Evolutionary conservation across 2,329 filamentous ascomycete species (phyloP).

Genomic region (Sporothrix pallida): DNA sequence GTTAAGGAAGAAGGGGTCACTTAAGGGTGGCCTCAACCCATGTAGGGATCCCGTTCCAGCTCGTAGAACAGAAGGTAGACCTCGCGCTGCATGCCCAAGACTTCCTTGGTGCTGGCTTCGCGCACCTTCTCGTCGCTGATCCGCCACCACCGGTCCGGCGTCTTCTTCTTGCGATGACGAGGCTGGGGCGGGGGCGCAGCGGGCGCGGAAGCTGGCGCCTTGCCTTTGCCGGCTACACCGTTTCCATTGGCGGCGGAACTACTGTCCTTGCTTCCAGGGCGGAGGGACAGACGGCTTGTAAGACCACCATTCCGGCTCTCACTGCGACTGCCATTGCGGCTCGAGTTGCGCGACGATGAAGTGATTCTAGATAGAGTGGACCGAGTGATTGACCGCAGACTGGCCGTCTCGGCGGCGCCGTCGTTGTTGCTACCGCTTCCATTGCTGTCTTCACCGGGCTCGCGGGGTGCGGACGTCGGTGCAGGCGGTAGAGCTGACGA

Average conservation of each 20-base stretch:
- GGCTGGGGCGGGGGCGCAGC: not conserved
- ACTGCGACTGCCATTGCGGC: constrained; percentile 41
- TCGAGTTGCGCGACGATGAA: constrained; percentile 44
- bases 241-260: too few species aligned
- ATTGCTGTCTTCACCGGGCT: constrained; percentile 40
- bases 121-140: constrained; percentile 97
- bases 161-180: constrained; percentile 51
- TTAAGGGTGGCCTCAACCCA: too few species aligned
- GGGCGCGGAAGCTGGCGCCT: not conserved
- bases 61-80: constrained; percentile 98
- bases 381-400: constrained; percentile 61
- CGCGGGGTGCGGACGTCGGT: constrained; percentile 39
- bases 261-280: constrained; percentile 25
- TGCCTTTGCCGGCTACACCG: not conserved
- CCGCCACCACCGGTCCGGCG: constrained; percentile 87
- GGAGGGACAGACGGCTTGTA: constrained; percentile 23
- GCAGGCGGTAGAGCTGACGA: constrained; percentile 38
- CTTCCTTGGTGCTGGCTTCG: constrained; percentile 89
- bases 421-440: constrained; percentile 48
- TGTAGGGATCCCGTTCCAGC: constrained; percentile 59
- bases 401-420: constrained; percentile 55
- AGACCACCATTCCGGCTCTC: constrained; percentile 24
- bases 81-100: constrained; percentile 91
- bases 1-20: not conserved
- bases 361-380: constrained; percentile 59